Evolutionary conservation across 441 rosid species (phyloP), one percentile per base, ranked within the genome.

Genomic region (Aquilaria agallochum): DNA sequence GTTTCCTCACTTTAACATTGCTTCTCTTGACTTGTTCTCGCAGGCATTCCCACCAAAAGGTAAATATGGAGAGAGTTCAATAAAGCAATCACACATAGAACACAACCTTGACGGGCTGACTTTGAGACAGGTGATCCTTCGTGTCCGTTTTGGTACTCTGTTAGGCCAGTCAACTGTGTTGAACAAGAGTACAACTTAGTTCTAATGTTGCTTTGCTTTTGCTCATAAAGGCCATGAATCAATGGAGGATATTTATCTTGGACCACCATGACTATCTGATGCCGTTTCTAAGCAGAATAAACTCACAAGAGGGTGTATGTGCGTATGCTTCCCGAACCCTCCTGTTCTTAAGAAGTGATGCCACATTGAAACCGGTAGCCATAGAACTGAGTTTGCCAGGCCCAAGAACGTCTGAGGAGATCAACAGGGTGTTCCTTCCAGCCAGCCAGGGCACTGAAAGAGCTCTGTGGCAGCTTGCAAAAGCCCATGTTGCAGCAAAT

Each of bases 251-350:
- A 32, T 78, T 75, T 72, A 74, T 83, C 58, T 64, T 88, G 74
- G 91, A 85, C 72, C 91, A 88, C 79, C 89, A 88, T 49, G 86
- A 83, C 64, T 81, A 85, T 69, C 87, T 88, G 66, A 74, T 78
- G 77, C 86, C 91, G 53, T 83, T 78, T 74, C 66, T 83, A 56
- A 56, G 34, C 55, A 71, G 76, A 74, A 74, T 78, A 59, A 74
- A 76, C 72, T 60, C 61, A 52, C 49, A 63, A 0, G 78, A 61
- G 0, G 83, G 72, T 13, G 68, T 75, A 15, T 80, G 81, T 57
- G 78, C 91, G 60, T 85, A 80, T 63, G 95, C 91, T 48, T 75
- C 95, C 63, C 71, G 86, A 58, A 81, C 88, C 45, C 53, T 85
- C 5, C 55, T 85, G 7, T 85, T 83, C 72, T 65, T 77, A 59